These are phyloP conservation scores for Chrysoporthe deuterocubensis DNA, from an alignment of 2,329 filamentous ascomycete genomes.

Conservation along the genomic window DNA sequence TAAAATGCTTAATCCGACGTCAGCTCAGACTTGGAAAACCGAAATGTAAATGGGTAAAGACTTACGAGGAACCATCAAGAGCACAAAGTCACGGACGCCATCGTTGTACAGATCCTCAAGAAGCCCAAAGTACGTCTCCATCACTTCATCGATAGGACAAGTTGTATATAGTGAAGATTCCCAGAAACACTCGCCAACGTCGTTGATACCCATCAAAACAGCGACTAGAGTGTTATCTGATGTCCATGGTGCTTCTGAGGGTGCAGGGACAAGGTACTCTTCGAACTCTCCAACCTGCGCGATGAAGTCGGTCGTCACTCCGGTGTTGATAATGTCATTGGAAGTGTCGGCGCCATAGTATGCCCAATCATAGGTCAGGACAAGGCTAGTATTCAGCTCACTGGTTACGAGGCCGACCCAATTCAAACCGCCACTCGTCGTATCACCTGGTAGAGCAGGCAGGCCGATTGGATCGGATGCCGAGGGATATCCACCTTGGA, in stretches of 20 bases:
- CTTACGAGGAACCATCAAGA: slow-evolving; percentile 18
- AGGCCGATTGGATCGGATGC: slow-evolving; percentile 18
- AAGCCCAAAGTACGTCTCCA: slow-evolving; percentile 21
- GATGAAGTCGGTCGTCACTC: slow-evolving; percentile 18
- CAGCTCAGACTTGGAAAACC: background rate
- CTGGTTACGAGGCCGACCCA: slow-evolving; percentile 23
- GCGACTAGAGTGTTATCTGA: slow-evolving; percentile 4
- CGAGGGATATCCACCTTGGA: slow-evolving; percentile 22
- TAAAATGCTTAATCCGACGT: slow-evolving; percentile 6
- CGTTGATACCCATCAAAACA: slow-evolving; percentile 23
- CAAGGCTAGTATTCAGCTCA: slow-evolving; percentile 19
- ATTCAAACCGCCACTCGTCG: slow-evolving; percentile 19
- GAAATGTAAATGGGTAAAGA: background rate
- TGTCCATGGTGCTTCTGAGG: slow-evolving; percentile 18
- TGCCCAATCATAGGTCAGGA: slow-evolving; percentile 23
- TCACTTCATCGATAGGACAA: slow-evolving; percentile 19
- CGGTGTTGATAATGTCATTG: slow-evolving; percentile 16
- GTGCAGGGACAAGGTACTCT: slow-evolving; percentile 15
- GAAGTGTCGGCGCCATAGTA: slow-evolving; percentile 23
- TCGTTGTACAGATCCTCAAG: slow-evolving; percentile 19
- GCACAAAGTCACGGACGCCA: slow-evolving; percentile 16
- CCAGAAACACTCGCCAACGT: slow-evolving; percentile 22
- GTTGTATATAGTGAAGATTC: slow-evolving; percentile 5
- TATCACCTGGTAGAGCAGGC: slow-evolving; percentile 15
- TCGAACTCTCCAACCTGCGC: slow-evolving; percentile 22